Percentiles rank a stretch among this genome's conserved stretches.
Conservation (phyloP, 345 rosid species). For the Jatropha curcas region DNA sequence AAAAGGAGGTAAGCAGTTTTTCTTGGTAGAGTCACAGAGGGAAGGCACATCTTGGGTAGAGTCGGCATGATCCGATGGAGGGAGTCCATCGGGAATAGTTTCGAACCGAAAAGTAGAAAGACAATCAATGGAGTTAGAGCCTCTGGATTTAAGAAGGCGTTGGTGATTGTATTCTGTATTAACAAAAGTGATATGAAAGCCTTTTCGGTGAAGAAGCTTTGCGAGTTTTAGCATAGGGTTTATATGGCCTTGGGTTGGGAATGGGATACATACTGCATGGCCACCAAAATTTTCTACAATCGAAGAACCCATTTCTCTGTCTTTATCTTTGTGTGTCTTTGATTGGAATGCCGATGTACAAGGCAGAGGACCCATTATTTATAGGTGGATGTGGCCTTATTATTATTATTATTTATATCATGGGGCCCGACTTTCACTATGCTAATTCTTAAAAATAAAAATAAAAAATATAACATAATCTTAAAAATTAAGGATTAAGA, state of each 20-base stretch:
- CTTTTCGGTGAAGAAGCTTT: constrained; percentile 13
- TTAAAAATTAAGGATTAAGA: too few species aligned
- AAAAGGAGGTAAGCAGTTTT: constrained; percentile 7
- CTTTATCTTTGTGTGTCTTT: too few species aligned
- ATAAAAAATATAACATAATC: too few species aligned
- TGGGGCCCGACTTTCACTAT: too few species aligned
- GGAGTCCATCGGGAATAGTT: constrained; percentile 21
- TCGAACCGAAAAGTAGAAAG: constrained; percentile 10
- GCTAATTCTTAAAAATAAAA: too few species aligned
- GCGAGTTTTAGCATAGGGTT: constrained; percentile 35
- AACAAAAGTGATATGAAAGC: constrained; percentile 14
- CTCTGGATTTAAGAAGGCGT: constrained; percentile 18
- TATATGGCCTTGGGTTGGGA: constrained; percentile 52
- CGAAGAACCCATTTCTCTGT: background rate
- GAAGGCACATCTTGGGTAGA: constrained; percentile 19
- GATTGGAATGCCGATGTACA: background rate
- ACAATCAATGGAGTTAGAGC: background rate
- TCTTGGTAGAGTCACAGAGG: constrained; percentile 12
- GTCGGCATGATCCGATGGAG: constrained; percentile 7
- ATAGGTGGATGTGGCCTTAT: background rate
- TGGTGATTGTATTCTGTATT: constrained; percentile 15
- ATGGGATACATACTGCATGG: constrained; percentile 43
- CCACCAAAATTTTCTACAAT: background rate
- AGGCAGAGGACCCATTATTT: background rate
- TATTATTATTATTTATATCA: too few species aligned